phyloP scores from a whole-genome alignment of 495 filamentous ascomycete genomes.

The Penicillium silybi region DNA sequence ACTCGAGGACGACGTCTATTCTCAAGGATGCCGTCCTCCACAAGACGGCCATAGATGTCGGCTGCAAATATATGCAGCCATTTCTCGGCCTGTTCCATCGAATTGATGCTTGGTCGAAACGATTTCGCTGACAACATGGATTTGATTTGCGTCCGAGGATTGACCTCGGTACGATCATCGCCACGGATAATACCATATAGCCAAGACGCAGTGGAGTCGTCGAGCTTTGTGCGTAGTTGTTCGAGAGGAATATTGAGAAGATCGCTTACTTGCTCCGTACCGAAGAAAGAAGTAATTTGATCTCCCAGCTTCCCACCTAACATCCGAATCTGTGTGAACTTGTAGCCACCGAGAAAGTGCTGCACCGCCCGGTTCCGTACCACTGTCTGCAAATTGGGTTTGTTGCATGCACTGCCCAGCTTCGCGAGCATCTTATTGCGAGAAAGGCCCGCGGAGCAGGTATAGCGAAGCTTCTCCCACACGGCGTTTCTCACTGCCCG shows the following conservation, averaged over 20 bases:
- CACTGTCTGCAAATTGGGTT: conserved; percentile 90
- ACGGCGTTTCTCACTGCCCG: conserved; percentile 67
- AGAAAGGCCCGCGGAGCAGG: conserved; percentile 84
- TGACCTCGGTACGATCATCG: conserved; percentile 83
- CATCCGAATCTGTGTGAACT: conserved; percentile 94
- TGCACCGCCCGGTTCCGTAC: conserved; percentile 78
- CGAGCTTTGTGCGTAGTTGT: conserved; percentile 73
- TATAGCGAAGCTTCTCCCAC: conserved; percentile 69
- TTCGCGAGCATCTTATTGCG: conserved; percentile 95
- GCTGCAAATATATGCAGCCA: conserved; percentile 93
- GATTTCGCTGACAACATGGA: conserved; percentile 98
- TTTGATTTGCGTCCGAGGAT: conserved; percentile 87
- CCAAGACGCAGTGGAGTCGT: conserved; percentile 85
- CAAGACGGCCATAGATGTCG: conserved; percentile 84
- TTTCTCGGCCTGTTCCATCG: conserved; percentile 71
- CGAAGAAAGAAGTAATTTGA: conserved; percentile 70
- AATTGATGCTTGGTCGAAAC: conserved; percentile 80
- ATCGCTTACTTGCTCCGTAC: conserved; percentile 75
- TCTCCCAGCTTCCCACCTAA: conserved; percentile 95
- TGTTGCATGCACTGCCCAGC: conserved; percentile 83
- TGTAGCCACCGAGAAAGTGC: conserved; percentile 78
- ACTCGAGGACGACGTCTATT: conserved; percentile 82
- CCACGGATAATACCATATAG: conserved; percentile 83
- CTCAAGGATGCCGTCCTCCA: conserved; percentile 89
- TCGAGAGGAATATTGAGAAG: conserved; percentile 69